Conservation (phyloP, 169 alveolate genomes). For the Amoebophrya sp. region DNA sequence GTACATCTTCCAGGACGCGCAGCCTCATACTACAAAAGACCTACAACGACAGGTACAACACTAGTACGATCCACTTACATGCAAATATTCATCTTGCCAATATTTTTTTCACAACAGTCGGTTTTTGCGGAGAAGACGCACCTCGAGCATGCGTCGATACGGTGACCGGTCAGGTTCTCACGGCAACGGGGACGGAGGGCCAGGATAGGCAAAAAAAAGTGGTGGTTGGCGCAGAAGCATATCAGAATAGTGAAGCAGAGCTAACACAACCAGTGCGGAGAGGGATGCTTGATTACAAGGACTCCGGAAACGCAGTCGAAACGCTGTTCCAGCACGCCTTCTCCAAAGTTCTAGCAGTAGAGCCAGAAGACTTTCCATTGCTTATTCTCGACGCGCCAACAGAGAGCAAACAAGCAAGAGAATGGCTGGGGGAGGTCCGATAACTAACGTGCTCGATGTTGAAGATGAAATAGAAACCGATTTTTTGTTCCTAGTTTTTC, state of each 20-base stretch:
- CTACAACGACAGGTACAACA: too few species aligned
- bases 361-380: constrained; percentile 60
- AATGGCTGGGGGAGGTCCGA: constrained; percentile 56
- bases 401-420: constrained; percentile 69
- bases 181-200: neutral
- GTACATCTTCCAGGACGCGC: too few species aligned
- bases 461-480: too few species aligned
- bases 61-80: too few species aligned
- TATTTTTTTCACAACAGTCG: too few species aligned
- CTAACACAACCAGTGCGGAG: neutral
- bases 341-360: constrained; percentile 57
- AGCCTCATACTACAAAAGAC: too few species aligned
- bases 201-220: neutral
- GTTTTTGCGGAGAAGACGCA: neutral
- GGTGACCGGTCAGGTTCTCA: neutral
- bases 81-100: too few species aligned
- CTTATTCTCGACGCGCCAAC: constrained; percentile 76
- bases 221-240: neutral
- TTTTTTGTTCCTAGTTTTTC: too few species aligned
- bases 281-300: constrained; percentile 59
- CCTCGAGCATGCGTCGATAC: neutral
- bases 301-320: constrained; percentile 61
- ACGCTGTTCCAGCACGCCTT: constrained; percentile 66
- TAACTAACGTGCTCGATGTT: too few species aligned
- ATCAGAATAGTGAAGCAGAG: neutral